These are phyloP conservation scores for Ganoderma lucidum DNA, from an alignment of 1,284 basidiomycete species.

Conservation along the genomic window DNA sequence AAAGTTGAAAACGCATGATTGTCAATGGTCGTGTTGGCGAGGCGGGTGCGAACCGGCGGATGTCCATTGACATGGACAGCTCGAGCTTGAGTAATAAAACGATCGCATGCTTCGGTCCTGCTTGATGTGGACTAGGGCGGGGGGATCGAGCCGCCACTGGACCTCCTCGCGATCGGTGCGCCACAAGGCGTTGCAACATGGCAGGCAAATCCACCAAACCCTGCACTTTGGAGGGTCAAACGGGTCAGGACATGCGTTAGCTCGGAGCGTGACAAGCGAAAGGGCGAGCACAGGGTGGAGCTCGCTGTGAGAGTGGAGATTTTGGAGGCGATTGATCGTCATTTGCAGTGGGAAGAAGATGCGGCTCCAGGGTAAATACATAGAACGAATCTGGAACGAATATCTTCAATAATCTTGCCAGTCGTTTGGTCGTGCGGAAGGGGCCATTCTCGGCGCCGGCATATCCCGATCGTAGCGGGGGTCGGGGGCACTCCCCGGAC, in stretches of 20 bases:
- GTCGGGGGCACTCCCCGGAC: too few relatives aligned
- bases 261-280: neutral
- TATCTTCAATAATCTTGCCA: neutral
- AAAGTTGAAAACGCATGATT: neutral
- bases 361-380: neutral
- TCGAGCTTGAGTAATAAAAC: neutral
- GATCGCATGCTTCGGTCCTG: neutral
- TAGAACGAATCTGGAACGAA: neutral
- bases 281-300: neutral
- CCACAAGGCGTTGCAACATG: neutral
- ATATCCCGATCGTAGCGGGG: constrained; percentile 2
- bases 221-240: neutral
- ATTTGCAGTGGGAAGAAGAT: neutral
- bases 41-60: neutral
- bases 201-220: neutral
- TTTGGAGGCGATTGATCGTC: constrained; percentile 1
- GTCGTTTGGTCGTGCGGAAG: neutral
- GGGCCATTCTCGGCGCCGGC: constrained; percentile 3
- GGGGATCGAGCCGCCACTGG: constrained; percentile 3
- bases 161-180: neutral
- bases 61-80: neutral
- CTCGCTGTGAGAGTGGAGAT: neutral
- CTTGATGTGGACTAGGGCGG: constrained; percentile 4
- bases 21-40: neutral
- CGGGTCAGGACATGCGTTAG: neutral